Percentiles rank a stretch among this genome's conserved stretches.
phyloP scores from a whole-genome alignment of 805 yeast species.

The Yarrowia sp. region DNA sequence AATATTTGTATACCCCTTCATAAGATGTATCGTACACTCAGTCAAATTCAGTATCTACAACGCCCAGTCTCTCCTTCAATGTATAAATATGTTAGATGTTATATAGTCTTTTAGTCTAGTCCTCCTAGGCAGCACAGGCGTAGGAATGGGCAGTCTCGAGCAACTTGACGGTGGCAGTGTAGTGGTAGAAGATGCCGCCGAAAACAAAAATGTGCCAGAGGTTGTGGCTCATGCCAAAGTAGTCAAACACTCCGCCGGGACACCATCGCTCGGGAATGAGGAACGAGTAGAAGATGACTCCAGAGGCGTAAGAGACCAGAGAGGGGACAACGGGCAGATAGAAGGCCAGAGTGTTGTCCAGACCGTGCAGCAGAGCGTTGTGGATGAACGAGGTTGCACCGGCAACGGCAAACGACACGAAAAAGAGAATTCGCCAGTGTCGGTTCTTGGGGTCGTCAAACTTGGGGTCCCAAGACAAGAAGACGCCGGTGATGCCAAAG shows the following conservation, averaged over 20 bases:
- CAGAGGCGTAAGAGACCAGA: constrained; percentile 74
- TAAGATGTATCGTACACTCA: too few relatives aligned
- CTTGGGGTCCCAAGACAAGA: constrained; percentile 88
- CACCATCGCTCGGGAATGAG: constrained; percentile 85
- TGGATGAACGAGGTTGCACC: constrained; percentile 73
- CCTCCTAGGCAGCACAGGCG: constrained; percentile 16
- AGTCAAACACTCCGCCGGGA: constrained; percentile 51
- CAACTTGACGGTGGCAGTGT: constrained; percentile 77
- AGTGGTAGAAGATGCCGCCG: constrained; percentile 89
- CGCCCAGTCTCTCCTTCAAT: too few relatives aligned
- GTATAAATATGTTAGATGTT: constrained; percentile 28
- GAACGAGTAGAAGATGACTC: constrained; percentile 87
- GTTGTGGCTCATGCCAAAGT: constrained; percentile 87
- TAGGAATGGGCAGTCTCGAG: constrained; percentile 53
- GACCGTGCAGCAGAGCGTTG: constrained; percentile 63
- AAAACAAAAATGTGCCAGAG: constrained; percentile 94
- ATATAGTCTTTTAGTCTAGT: not conserved
- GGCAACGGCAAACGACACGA: constrained; percentile 74
- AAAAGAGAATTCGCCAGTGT: constrained; percentile 78
- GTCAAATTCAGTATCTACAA: too few relatives aligned
- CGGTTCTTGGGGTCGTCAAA: constrained; percentile 90
- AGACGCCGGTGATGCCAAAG: constrained; percentile 75
- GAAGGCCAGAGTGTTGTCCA: constrained; percentile 58
- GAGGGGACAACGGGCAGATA: constrained; percentile 76
- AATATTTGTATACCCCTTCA: too few relatives aligned